Evolutionary conservation across 2,329 filamentous ascomycete genomes (phyloP).

Genomic region (Simplicillium aogashimaense): DNA sequence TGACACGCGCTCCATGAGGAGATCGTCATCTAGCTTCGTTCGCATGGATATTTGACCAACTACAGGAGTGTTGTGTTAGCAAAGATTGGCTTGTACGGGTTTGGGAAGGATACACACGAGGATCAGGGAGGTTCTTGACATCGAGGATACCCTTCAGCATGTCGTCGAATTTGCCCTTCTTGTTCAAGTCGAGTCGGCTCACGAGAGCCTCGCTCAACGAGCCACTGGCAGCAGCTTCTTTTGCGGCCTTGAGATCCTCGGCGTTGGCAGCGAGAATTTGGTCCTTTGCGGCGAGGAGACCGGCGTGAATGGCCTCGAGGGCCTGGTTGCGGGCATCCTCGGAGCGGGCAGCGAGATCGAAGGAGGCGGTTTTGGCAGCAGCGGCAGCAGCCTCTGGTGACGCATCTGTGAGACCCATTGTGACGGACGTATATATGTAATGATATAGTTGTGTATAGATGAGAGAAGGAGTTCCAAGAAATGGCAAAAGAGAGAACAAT

Average conservation of each 20-base stretch:
- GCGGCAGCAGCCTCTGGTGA: slow-evolving; percentile 68
- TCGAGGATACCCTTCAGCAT: slow-evolving; percentile 94
- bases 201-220: slow-evolving; percentile 72
- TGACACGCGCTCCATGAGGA: slow-evolving; percentile 78
- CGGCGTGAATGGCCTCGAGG: slow-evolving; percentile 70
- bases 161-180: slow-evolving; percentile 89
- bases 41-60: slow-evolving; percentile 78
- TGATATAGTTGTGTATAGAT: no score
- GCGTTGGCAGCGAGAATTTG: slow-evolving; percentile 81
- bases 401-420: slow-evolving; percentile 85
- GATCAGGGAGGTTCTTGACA: slow-evolving; percentile 75
- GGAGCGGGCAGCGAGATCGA: slow-evolving; percentile 71
- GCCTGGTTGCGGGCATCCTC: slow-evolving; percentile 72
- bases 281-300: slow-evolving; percentile 59
- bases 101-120: slow-evolving; percentile 47
- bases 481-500: no score
- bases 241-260: slow-evolving; percentile 67
- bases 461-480: no score
- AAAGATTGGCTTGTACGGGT: no score
- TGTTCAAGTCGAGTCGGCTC: slow-evolving; percentile 77
- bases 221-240: slow-evolving; percentile 63
- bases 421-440: neutral
- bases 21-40: slow-evolving; percentile 76
- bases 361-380: slow-evolving; percentile 72
- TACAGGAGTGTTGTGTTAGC: slow-evolving; percentile 20